Evolutionary conservation across 805 yeast genomes (phyloP).

Genomic region (Blastobotrys muscicola): DNA sequence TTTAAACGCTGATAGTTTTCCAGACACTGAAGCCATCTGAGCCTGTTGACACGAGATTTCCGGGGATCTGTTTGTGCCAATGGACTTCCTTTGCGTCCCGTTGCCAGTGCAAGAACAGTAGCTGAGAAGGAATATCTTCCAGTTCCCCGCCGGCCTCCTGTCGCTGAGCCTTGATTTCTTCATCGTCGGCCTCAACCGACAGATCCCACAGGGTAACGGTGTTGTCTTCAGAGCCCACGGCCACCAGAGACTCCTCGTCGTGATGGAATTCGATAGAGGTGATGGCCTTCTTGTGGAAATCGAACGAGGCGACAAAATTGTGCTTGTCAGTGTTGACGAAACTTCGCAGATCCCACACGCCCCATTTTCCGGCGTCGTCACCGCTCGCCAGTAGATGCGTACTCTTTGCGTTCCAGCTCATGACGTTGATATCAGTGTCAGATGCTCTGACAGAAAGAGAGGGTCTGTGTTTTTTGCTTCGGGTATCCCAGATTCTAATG

Average conservation of each 20-base stretch:
- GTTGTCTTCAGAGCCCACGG: constrained; percentile 93
- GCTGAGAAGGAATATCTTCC: constrained; percentile 88
- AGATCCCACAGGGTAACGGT: constrained; percentile 97
- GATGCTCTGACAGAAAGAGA: constrained; percentile 80
- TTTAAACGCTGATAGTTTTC: constrained; percentile 89
- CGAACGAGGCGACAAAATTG: constrained; percentile 68
- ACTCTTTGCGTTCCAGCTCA: constrained; percentile 88
- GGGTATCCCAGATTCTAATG: constrained; percentile 92
- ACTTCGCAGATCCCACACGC: constrained; percentile 93
- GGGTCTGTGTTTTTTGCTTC: constrained; percentile 86
- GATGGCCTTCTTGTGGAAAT: constrained; percentile 88
- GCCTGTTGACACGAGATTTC: constrained; percentile 89
- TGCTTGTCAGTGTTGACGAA: constrained; percentile 42
- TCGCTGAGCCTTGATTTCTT: constrained; percentile 81
- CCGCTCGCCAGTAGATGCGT: constrained; percentile 87
- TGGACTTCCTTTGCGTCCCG: constrained; percentile 94
- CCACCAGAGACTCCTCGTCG: constrained; percentile 87
- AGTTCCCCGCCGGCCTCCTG: constrained; percentile 63
- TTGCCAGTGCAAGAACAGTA: constrained; percentile 97
- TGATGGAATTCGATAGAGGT: constrained; percentile 95
- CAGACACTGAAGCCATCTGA: constrained; percentile 89
- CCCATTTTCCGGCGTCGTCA: constrained; percentile 96
- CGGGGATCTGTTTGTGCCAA: constrained; percentile 97
- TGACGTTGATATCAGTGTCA: constrained; percentile 78
- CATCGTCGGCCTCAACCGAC: constrained; percentile 98